Evolutionary conservation across 805 yeast species (phyloP).

Genomic region (Lipomyces lipofer): DNA sequence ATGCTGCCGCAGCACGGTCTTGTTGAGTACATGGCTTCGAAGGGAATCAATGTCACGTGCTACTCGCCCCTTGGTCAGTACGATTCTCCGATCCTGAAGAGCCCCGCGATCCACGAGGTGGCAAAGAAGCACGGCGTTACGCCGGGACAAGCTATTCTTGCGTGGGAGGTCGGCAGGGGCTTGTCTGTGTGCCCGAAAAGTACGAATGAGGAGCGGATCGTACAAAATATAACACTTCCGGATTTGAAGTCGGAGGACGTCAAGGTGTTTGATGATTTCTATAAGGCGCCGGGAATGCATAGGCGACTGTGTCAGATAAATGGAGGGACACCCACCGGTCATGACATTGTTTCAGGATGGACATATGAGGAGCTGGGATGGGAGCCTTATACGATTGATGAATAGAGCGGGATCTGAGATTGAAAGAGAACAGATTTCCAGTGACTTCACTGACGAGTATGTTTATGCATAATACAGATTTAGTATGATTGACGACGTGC

Average conservation of each 20-base stretch:
- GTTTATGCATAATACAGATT: no score
- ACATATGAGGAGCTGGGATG: slow-evolving; percentile 27
- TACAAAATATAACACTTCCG: slow-evolving; percentile 45
- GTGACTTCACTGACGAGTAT: no score
- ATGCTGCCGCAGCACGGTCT: slow-evolving; percentile 64
- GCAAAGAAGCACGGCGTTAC: slow-evolving; percentile 58
- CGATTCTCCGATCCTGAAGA: slow-evolving; percentile 62
- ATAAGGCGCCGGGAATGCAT: slow-evolving; percentile 19
- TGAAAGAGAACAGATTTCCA: no score
- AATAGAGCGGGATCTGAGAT: no score
- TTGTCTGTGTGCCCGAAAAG: slow-evolving; percentile 80
- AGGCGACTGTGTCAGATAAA: slow-evolving; percentile 16
- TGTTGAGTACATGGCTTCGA: slow-evolving; percentile 50
- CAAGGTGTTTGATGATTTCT: slow-evolving; percentile 8
- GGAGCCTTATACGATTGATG: slow-evolving; percentile 5
- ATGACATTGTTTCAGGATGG: slow-evolving; percentile 26
- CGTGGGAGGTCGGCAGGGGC: slow-evolving; percentile 82
- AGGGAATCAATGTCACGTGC: slow-evolving; percentile 64
- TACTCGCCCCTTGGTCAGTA: slow-evolving; percentile 73
- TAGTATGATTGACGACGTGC: no score
- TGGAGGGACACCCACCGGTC: slow-evolving; percentile 11
- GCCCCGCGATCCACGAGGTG: slow-evolving; percentile 59
- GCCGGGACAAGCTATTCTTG: slow-evolving; percentile 63
- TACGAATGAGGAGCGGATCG: slow-evolving; percentile 63
- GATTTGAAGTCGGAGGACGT: slow-evolving; percentile 14